phyloP scores from a whole-genome alignment of 441 rosid genomes.

The Croton setiger region DNA sequence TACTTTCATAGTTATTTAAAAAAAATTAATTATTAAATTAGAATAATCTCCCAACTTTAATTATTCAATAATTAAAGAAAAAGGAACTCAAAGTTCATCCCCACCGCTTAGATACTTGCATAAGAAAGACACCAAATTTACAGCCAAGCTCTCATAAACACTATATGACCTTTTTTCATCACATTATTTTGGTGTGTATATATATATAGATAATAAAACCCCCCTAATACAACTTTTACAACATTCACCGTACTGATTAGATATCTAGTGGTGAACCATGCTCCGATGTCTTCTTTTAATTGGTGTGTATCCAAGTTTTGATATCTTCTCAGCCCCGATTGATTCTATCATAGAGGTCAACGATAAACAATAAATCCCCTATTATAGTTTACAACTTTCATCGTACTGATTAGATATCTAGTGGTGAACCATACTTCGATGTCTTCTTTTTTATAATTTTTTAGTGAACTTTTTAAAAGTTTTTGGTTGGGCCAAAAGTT shows the following conservation, averaged over 20 bases:
- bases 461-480: too few relatives aligned
- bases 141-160: constrained; percentile 19
- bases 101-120: constrained; percentile 7
- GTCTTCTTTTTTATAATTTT: background rate
- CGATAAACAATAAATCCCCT: too few relatives aligned
- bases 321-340: too few relatives aligned
- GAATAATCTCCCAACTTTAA: too few relatives aligned
- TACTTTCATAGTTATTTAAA: too few relatives aligned
- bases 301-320: too few relatives aligned
- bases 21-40: too few relatives aligned
- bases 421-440: constrained; percentile 11
- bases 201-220: background rate
- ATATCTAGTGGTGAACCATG: constrained; percentile 5
- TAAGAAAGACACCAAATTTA: constrained; percentile 21
- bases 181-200: background rate
- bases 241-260: background rate
- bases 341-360: background rate
- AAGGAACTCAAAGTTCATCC: background rate
- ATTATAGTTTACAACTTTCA: too few relatives aligned
- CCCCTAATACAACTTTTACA: too few relatives aligned
- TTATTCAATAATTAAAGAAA: background rate
- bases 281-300: background rate
- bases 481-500: too few relatives aligned
- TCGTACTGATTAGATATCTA: background rate
- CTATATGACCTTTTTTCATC: background rate